Evolutionary conservation across 768 basidiomycete genomes (phyloP).

Genomic region (Lyophyllum semitale): DNA sequence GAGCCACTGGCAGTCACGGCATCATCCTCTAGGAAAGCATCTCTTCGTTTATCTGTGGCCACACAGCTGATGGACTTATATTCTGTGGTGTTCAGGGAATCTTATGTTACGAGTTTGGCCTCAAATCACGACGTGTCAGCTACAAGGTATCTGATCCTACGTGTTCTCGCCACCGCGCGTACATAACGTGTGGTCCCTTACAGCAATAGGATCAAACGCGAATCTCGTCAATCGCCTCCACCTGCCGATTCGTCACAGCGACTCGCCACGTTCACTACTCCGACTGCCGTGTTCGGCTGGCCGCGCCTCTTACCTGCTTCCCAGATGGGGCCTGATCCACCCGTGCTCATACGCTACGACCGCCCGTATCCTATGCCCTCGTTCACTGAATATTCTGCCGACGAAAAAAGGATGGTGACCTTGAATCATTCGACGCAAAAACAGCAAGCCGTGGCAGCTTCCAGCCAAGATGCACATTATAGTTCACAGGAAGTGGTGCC

Average conservation of each 20-base stretch:
- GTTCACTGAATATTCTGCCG: not conserved
- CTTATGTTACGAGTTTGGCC: not conserved
- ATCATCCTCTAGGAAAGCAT: not conserved
- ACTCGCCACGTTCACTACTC: constrained; percentile 43
- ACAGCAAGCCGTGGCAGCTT: not conserved
- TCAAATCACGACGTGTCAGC: not conserved
- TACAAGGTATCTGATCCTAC: not conserved
- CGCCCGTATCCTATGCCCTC: not conserved
- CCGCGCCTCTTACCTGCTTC: constrained; percentile 46
- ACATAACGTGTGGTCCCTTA: not conserved
- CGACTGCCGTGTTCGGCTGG: constrained; percentile 50
- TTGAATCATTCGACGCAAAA: not conserved
- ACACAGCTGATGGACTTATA: not conserved
- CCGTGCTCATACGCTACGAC: constrained; percentile 32
- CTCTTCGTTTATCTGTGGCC: not conserved
- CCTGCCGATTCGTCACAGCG: not conserved
- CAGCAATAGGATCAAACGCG: not conserved
- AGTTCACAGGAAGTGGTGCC: not conserved
- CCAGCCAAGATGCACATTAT: not conserved
- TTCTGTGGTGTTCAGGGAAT: not conserved
- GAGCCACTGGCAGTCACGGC: not conserved
- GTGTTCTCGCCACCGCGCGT: not conserved
- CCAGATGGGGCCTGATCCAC: constrained; percentile 40
- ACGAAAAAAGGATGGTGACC: not conserved
- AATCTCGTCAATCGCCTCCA: not conserved